These are phyloP conservation scores for Linanthus parryae DNA, from an alignment of 148 eudicot species.

Conservation along the genomic window DNA sequence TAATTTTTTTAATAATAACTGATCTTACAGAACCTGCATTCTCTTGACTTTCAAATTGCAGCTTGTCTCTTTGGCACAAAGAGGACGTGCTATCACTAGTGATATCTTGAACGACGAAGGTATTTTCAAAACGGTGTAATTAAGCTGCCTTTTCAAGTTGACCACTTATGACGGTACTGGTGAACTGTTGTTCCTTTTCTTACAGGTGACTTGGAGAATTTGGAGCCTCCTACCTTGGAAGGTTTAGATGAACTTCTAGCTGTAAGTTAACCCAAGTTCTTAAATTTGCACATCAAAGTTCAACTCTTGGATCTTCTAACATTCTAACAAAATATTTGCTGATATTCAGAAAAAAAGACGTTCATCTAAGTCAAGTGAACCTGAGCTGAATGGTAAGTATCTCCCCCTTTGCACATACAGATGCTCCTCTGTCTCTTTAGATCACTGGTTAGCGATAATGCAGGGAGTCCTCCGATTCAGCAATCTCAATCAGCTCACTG, in stretches of 20 bases:
- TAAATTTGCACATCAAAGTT: too few relatives aligned
- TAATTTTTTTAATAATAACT: not conserved
- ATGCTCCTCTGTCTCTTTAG: not conserved
- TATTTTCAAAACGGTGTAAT: slow-evolving; percentile 4
- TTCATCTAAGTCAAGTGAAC: slow-evolving; percentile 30
- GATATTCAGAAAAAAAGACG: slow-evolving; percentile 50
- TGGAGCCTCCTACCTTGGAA: slow-evolving; percentile 68
- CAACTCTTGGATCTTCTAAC: too few relatives aligned
- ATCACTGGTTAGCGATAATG: slow-evolving; percentile 11
- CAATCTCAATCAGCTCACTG: slow-evolving; percentile 48
- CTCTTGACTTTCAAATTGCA: slow-evolving; percentile 19
- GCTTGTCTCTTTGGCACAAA: slow-evolving; percentile 86
- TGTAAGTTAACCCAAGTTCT: slow-evolving; percentile 33
- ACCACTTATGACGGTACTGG: not conserved
- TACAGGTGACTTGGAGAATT: slow-evolving; percentile 67
- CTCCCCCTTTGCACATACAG: not conserved
- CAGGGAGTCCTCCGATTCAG: slow-evolving; percentile 42
- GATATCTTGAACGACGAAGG: slow-evolving; percentile 47
- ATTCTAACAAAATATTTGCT: slow-evolving; percentile 9
- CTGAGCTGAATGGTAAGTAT: slow-evolving; percentile 46
- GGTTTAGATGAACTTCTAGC: slow-evolving; percentile 49
- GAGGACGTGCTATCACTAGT: slow-evolving; percentile 49
- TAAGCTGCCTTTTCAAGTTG: slow-evolving; percentile 4
- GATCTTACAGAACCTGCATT: slow-evolving; percentile 11
- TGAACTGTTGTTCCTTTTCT: not conserved